Conservation (phyloP, 164 flowering plant genomes). For the Annona cherimola region DNA sequence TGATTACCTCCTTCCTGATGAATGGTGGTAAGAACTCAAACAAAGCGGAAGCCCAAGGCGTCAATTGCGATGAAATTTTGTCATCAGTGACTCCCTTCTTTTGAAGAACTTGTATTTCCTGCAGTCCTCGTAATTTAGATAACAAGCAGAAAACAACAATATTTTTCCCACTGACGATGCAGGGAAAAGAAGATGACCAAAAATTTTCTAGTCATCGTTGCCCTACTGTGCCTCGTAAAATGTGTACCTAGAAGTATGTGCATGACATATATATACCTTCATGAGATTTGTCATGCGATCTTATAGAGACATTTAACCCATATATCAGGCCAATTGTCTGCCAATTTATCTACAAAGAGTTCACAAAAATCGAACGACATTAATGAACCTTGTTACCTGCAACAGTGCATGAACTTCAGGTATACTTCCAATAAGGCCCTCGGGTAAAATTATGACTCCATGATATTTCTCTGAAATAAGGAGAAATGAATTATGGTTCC, state of each 20-base stretch:
- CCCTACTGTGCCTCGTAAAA: neutral
- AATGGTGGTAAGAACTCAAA: slow-evolving; percentile 20
- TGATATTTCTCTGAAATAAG: slow-evolving; percentile 16
- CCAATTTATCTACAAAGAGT: neutral
- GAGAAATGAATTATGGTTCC: neutral
- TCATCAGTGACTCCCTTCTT: slow-evolving; percentile 16
- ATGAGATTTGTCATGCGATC: neutral
- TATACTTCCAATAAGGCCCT: slow-evolving; percentile 20
- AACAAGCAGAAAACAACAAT: neutral
- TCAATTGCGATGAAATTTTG: slow-evolving; percentile 14
- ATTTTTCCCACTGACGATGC: neutral
- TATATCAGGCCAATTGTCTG: neutral
- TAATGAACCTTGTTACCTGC: slow-evolving; percentile 6
- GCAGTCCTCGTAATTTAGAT: neutral
- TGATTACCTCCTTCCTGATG: slow-evolving; percentile 17
- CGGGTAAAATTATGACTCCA: slow-evolving; percentile 19
- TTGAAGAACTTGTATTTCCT: slow-evolving; percentile 20
- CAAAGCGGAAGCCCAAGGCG: slow-evolving; percentile 23
- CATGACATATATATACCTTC: neutral
- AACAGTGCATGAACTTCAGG: slow-evolving; percentile 16
- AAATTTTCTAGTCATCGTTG: neutral
- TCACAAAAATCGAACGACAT: neutral
- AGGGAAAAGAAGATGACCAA: neutral
- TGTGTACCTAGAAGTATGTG: neutral
- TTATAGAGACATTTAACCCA: neutral